phyloP scores from a whole-genome alignment of 352 stramenopile genomes.

The Plasmopara halstedii region DNA sequence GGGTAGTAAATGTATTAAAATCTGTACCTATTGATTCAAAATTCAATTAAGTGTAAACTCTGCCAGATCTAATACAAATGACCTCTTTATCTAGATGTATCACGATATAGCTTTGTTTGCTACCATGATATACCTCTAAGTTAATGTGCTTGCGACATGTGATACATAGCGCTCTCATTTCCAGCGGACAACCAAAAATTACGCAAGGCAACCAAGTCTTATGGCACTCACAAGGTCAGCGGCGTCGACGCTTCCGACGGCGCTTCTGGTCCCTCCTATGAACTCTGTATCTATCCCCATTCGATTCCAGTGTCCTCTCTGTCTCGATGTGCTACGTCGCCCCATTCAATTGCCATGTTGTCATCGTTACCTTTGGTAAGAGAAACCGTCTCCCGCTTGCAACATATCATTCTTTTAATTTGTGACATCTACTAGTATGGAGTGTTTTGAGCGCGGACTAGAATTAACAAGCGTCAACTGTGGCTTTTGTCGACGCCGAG shows the following conservation, averaged over 20 bases:
- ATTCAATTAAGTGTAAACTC: too few species aligned
- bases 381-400: neutral
- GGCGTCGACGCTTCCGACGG: slow-evolving; percentile 6
- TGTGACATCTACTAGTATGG: slow-evolving; percentile 22
- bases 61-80: too few species aligned
- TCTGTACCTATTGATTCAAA: too few species aligned
- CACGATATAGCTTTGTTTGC: too few species aligned
- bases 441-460: slow-evolving; percentile 66
- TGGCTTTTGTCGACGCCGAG: slow-evolving; percentile 68
- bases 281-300: slow-evolving; percentile 36
- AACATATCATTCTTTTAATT: neutral
- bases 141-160: neutral
- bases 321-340: slow-evolving; percentile 57
- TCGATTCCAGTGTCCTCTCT: slow-evolving; percentile 72
- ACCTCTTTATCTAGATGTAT: too few species aligned
- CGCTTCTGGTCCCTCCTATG: neutral
- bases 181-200: slow-evolving; percentile 3
- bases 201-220: slow-evolving; percentile 6
- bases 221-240: slow-evolving; percentile 27
- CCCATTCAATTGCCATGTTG: slow-evolving; percentile 72
- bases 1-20: too few species aligned
- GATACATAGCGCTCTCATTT: slow-evolving; percentile 1
- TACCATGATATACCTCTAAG: too few species aligned
- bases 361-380: slow-evolving; percentile 57
- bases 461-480: slow-evolving; percentile 74